Evolutionary conservation across 768 basidiomycete species (phyloP).

Genomic region (Pleurotus citrinopileatus): DNA sequence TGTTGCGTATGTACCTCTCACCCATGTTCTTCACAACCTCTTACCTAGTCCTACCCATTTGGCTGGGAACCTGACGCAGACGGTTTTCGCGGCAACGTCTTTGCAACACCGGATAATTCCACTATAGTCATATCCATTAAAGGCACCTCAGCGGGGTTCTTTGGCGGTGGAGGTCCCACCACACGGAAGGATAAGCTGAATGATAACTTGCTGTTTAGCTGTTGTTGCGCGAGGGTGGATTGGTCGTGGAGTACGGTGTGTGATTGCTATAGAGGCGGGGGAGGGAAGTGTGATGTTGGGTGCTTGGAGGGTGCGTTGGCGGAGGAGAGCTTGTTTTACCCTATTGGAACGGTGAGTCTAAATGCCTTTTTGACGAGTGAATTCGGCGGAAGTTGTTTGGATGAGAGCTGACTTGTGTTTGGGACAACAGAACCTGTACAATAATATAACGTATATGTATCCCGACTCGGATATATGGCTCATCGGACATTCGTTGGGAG

Average conservation of each 20-base stretch:
- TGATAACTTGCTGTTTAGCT: conserved; percentile 90
- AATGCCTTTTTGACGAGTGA: background rate
- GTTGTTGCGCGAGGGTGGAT: conserved; percentile 90
- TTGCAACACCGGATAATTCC: conserved; percentile 77
- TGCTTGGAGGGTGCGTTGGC: conserved; percentile 77
- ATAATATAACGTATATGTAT: conserved; percentile 92
- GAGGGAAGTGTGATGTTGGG: conserved; percentile 76
- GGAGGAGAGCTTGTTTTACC: conserved; percentile 85
- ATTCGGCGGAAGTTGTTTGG: background rate
- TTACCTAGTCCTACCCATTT: conserved; percentile 68
- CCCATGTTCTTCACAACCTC: too few species aligned
- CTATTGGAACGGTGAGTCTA: conserved; percentile 83
- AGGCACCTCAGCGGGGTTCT: conserved; percentile 79
- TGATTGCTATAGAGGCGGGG: conserved; percentile 70
- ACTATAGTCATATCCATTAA: conserved; percentile 90
- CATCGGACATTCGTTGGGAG: conserved; percentile 69
- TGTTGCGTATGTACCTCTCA: background rate
- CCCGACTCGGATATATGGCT: conserved; percentile 91
- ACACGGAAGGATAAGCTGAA: conserved; percentile 89
- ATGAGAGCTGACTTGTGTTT: conserved; percentile 7
- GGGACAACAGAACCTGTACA: conserved; percentile 78
- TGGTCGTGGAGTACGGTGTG: conserved; percentile 96
- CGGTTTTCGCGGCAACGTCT: conserved; percentile 90
- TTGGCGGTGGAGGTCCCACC: conserved; percentile 82
- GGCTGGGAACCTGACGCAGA: conserved; percentile 91